Base-by-base conservation (phyloP, 257 asterid genomes). In the Nyctanthes arbortristis region DNA sequence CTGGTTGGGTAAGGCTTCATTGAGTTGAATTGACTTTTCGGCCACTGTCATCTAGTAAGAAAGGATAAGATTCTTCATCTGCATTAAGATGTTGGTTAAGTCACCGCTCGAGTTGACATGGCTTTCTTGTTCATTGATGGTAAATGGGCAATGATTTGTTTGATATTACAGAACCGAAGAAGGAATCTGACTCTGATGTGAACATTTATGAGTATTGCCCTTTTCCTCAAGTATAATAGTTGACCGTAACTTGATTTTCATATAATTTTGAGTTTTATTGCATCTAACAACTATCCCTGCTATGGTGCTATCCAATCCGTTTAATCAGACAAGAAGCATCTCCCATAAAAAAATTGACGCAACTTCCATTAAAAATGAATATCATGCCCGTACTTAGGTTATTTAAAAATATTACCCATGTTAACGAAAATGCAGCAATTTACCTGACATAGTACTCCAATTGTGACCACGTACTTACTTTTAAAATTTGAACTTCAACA, bases 21-120 rank as follows among this genome's bases (percentile, higher is more conserved):
- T 58, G 14, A 45, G 47, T 61, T 70, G 55, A 55, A 55, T 37
- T 22, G 22, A 39, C 10, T 39, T 60, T n/a, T n/a, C n/a, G n/a
- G n/a, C n/a, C n/a, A n/a, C n/a, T n/a, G n/a, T n/a, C n/a, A n/a
- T n/a, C n/a, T n/a, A n/a, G n/a, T n/a, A n/a, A n/a, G n/a, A n/a
- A n/a, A n/a, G n/a, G n/a, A n/a, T n/a, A n/a, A n/a, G n/a, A n/a
- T n/a, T n/a, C n/a, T n/a, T n/a, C n/a, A n/a, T n/a, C n/a, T n/a
- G n/a, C n/a, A n/a, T n/a, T n/a, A n/a, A n/a, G n/a, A n/a, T n/a
- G n/a, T n/a, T n/a, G n/a, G n/a, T n/a, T n/a, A n/a, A n/a, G n/a
- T n/a, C n/a, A n/a, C n/a, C n/a, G n/a, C n/a, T n/a, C n/a, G n/a
- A n/a, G n/a, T n/a, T n/a, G n/a, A n/a, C n/a, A n/a, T n/a, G n/a